Percentiles rank a stretch among this genome's conserved stretches.
Evolutionary conservation across 495 filamentous ascomycete genomes (phyloP).

Genomic region (Penicillium odoratum): DNA sequence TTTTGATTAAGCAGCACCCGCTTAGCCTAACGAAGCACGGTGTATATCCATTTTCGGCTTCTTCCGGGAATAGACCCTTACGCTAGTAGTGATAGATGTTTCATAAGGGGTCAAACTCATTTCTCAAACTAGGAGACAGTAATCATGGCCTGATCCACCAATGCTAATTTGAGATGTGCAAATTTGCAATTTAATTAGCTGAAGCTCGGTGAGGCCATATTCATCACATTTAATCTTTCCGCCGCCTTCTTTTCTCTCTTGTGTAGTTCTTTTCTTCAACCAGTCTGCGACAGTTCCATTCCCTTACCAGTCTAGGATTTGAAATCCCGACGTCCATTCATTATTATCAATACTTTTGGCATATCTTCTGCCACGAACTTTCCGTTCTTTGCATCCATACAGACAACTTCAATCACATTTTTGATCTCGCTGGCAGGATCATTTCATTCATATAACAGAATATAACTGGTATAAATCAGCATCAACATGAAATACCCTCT

Average conservation of each 20-base stretch:
- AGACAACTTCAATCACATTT: background rate
- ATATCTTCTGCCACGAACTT: conserved; percentile 6
- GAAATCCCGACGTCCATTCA: conserved; percentile 39
- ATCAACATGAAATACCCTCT: conserved; percentile 37
- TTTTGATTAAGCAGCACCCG: conserved; percentile 20
- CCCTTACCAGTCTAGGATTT: conserved; percentile 28
- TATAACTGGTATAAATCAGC: background rate
- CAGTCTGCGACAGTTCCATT: conserved; percentile 31
- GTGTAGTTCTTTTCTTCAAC: conserved; percentile 10
- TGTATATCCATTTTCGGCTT: conserved; percentile 14
- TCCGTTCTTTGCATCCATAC: background rate
- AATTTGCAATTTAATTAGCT: background rate
- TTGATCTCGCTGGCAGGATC: background rate
- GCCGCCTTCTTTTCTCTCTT: conserved; percentile 3
- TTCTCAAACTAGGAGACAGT: conserved; percentile 19
- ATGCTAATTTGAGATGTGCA: background rate
- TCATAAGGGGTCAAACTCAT: conserved; percentile 31
- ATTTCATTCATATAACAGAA: background rate
- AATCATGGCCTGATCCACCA: conserved; percentile 1
- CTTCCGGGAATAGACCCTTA: conserved; percentile 19
- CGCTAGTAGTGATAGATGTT: conserved; percentile 18
- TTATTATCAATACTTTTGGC: conserved; percentile 27
- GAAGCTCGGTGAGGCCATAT: background rate
- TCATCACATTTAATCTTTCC: background rate
- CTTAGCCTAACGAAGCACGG: conserved; percentile 17